These are phyloP conservation scores for Globisporangium lucens DNA, from an alignment of 352 stramenopile genomes.

Conservation along the genomic window DNA sequence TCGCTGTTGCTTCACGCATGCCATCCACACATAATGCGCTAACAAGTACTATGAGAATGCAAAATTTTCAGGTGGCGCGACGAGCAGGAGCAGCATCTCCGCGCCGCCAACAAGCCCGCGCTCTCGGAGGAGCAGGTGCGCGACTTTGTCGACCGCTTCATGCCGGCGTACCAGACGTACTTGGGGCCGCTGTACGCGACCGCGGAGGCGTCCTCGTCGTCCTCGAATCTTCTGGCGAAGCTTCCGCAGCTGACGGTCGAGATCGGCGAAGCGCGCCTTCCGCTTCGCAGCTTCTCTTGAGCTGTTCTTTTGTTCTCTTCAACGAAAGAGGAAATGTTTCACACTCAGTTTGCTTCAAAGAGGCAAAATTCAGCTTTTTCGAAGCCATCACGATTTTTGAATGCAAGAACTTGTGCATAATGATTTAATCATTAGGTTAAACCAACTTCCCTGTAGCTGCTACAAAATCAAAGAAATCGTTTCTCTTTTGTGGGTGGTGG, in stretches of 20 bases:
- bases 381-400: too few relatives aligned
- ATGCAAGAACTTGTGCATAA: too few relatives aligned
- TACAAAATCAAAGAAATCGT: too few relatives aligned
- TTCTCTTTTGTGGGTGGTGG: too few relatives aligned
- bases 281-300: slow-evolving; percentile 10
- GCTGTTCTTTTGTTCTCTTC: too few relatives aligned
- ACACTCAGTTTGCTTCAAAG: too few relatives aligned
- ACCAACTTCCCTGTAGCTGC: too few relatives aligned
- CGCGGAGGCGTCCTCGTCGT: neutral
- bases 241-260: slow-evolving; percentile 59
- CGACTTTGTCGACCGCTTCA: slow-evolving; percentile 87
- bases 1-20: neutral
- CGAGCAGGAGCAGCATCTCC: slow-evolving; percentile 69
- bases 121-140: slow-evolving; percentile 62
- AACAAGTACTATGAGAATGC: neutral
- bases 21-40: neutral
- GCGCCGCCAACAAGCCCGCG: slow-evolving; percentile 52
- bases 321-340: too few relatives aligned
- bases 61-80: slow-evolving; percentile 60
- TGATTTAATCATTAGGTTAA: too few relatives aligned
- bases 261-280: slow-evolving; percentile 44
- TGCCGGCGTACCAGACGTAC: slow-evolving; percentile 80
- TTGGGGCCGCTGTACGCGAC: slow-evolving; percentile 51
- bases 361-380: too few relatives aligned
- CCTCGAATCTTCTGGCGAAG: slow-evolving; percentile 22